Conservation (phyloP, 306 rosid genomes). For the Lagenaria siceraria region DNA sequence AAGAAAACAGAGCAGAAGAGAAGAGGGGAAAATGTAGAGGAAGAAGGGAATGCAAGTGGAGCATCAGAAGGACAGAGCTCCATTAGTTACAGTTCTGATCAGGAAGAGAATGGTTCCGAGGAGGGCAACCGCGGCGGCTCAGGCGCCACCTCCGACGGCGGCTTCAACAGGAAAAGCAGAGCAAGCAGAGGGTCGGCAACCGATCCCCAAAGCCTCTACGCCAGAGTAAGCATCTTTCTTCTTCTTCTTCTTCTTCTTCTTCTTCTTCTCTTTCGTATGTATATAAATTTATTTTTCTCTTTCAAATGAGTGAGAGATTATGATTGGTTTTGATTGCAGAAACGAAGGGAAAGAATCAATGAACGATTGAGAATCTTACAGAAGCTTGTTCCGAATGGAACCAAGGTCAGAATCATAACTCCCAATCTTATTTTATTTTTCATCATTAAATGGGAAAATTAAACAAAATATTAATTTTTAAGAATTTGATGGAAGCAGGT, state of each 20-base stretch:
- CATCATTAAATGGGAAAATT: no score
- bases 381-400: conserved; percentile 83
- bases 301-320: not conserved
- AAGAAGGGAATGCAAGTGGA: conserved; percentile 7
- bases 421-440: no score
- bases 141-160: conserved; percentile 28
- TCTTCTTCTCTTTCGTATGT: not conserved
- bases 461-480: no score
- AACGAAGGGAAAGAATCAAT: conserved; percentile 85
- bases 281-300: no score
- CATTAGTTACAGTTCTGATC: conserved; percentile 37
- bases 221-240: conserved; percentile 41
- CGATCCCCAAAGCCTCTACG: conserved; percentile 94
- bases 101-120: conserved; percentile 55
- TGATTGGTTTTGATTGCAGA: conserved; percentile 30
- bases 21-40: conserved; percentile 20
- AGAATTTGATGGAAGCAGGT: conserved; percentile 25
- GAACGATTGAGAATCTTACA: conserved; percentile 66
- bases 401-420: conserved; percentile 1
- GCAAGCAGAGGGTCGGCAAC: conserved; percentile 85
- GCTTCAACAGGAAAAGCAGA: conserved; percentile 51
- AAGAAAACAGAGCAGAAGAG: conserved; percentile 33
- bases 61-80: conserved; percentile 39
- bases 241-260: not conserved
- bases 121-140: conserved; percentile 35